Conservation (phyloP, 768 basidiomycete species). For the Phallus indusiatus region DNA sequence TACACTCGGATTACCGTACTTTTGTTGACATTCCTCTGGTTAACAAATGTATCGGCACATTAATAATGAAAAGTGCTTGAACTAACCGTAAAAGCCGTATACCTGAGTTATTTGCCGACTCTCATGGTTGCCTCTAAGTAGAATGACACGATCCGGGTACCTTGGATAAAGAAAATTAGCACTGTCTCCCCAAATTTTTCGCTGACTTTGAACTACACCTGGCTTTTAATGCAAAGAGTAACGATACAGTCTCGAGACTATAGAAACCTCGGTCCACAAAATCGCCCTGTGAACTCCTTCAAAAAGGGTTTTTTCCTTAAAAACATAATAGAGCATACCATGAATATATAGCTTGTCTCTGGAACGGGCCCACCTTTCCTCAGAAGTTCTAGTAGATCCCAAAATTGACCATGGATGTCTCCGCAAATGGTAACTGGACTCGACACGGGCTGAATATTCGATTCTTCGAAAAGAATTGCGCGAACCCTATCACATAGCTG, state of each 20-base stretch:
- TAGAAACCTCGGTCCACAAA: conserved; percentile 97
- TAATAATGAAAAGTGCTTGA: not conserved
- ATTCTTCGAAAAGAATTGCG: conserved; percentile 87
- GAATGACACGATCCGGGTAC: conserved; percentile 87
- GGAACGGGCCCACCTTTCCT: conserved; percentile 80
- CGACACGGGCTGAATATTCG: conserved; percentile 93
- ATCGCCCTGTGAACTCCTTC: conserved; percentile 59
- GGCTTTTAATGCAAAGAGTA: conserved; percentile 83
- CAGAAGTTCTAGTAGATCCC: conserved; percentile 88
- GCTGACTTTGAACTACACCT: conserved; percentile 33
- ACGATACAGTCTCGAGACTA: conserved; percentile 88
- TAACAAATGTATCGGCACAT: not conserved
- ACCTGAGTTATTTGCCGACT: conserved; percentile 97
- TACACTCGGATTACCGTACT: conserved; percentile 89
- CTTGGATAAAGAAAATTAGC: conserved; percentile 28
- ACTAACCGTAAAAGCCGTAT: conserved; percentile 93
- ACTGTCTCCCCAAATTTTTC: not conserved
- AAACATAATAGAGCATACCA: conserved; percentile 60
- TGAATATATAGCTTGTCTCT: conserved; percentile 90
- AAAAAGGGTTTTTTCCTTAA: not conserved
- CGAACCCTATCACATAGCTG: conserved; percentile 85
- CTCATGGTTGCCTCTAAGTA: conserved; percentile 93
- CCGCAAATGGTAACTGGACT: conserved; percentile 93
- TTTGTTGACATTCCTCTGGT: conserved; percentile 93
- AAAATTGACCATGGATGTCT: conserved; percentile 97